A percentile compares a stretch with the other conserved stretches of the same genome.
phyloP scores from a whole-genome alignment of 306 rosid species.

The Dalbergia oliveri region DNA sequence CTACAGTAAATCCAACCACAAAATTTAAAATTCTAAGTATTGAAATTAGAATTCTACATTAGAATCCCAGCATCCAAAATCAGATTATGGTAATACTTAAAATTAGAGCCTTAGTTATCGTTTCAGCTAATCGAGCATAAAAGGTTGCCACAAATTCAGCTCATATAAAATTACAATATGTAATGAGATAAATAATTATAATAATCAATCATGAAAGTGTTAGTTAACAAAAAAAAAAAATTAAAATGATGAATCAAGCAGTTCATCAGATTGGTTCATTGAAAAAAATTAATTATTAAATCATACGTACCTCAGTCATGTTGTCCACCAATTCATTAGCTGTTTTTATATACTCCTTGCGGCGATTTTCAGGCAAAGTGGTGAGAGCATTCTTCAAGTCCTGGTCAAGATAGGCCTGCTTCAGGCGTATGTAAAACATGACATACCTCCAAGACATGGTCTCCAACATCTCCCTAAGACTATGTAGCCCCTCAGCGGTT shows the following conservation, averaged over 20 bases:
- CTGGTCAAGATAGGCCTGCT: conserved; percentile 78
- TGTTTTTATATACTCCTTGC: conserved; percentile 62
- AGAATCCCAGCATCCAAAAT: too few species aligned
- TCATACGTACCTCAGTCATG: conserved; percentile 72
- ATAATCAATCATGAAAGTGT: not conserved
- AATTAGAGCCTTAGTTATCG: too few species aligned
- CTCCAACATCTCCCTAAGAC: conserved; percentile 85
- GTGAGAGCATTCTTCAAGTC: conserved; percentile 78
- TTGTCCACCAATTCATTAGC: conserved; percentile 89
- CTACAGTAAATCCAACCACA: too few species aligned
- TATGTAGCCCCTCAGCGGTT: conserved; percentile 87
- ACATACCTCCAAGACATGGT: conserved; percentile 93
- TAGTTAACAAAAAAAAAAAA: not conserved
- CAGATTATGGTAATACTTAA: too few species aligned
- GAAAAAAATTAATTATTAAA: too few species aligned
- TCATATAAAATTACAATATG: not conserved
- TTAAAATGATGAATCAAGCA: not conserved
- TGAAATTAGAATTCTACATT: too few species aligned
- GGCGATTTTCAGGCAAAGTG: conserved; percentile 67
- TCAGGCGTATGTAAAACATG: conserved; percentile 76
- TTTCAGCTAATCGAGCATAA: too few species aligned
- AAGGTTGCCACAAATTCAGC: not conserved
- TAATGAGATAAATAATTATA: not conserved
- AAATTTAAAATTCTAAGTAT: too few species aligned
- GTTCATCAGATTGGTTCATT: too few species aligned